Percentiles rank a stretch among this genome's conserved stretches.
Evolutionary conservation across 345 rosid species (phyloP).

Genomic region (Hibiscus trionum): DNA sequence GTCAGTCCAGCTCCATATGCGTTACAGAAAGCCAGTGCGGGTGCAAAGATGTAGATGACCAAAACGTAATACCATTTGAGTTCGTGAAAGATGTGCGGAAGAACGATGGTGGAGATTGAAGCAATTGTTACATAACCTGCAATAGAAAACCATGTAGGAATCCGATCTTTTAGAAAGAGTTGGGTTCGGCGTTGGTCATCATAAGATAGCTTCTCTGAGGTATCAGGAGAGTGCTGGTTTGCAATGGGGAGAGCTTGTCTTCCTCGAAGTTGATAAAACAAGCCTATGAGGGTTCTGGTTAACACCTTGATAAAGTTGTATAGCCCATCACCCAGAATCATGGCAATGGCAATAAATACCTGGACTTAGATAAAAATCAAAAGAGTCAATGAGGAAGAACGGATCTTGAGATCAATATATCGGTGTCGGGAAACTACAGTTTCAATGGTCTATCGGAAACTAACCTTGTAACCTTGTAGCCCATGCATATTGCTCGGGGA

Average conservation of each 20-base stretch:
- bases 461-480: slow-evolving; percentile 68
- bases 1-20: slow-evolving; percentile 85
- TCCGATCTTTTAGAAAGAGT: slow-evolving; percentile 66
- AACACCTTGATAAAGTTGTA: slow-evolving; percentile 72
- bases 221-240: slow-evolving; percentile 23
- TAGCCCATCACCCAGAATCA: slow-evolving; percentile 78
- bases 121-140: slow-evolving; percentile 51
- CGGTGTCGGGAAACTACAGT: neutral
- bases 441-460: neutral
- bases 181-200: slow-evolving; percentile 58
- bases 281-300: slow-evolving; percentile 41
- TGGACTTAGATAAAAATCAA: slow-evolving; percentile 18
- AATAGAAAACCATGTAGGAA: slow-evolving; percentile 59
- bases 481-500: slow-evolving; percentile 38
- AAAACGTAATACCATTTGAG: slow-evolving; percentile 67
- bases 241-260: slow-evolving; percentile 34
- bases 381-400: neutral
- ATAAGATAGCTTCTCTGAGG: slow-evolving; percentile 28
- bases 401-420: neutral
- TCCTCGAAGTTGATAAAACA: slow-evolving; percentile 36
- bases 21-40: slow-evolving; percentile 65
- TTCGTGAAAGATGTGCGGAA: slow-evolving; percentile 54
- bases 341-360: slow-evolving; percentile 72
- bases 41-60: slow-evolving; percentile 60
- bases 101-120: slow-evolving; percentile 34